Evolutionary conservation across 73 alveolate genomes (phyloP), one percentile per base, ranked within the genome.

Genomic region (Uronychia setigera): DNA sequence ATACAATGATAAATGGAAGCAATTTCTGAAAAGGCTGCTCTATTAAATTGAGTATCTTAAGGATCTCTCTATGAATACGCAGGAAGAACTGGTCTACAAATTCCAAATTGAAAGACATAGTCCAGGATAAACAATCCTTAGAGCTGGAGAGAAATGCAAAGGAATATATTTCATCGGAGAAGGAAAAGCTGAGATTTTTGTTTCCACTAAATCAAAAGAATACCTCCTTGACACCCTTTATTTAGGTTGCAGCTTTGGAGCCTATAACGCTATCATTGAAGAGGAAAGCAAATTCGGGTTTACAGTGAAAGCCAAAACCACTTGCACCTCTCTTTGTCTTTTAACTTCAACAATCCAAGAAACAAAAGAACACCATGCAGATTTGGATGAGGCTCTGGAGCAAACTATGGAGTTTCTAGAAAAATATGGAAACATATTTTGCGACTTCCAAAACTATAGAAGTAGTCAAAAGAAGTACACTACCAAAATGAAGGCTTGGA

Each of bases 1-100:
- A 14, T 78, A 78, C 30, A 32, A 78, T 1, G 84, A 78, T 34
- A 78, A 35, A 78, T 78, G 84, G 84, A 78, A 78, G 60, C 32
- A 32, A 35, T 78, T 29, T 31, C 13, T 78, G 1, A 78, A 78
- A 34, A 31, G 76, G 76, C 33, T 31, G 19, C 14, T 78, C 58
- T 26, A 33, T 0, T 33, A 78, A n/a, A 32, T 78, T 1, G 58
- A 35, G 35, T 78, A 29, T 33, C 32, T 78, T 25, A 32, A 35
- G 1, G 32, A 33, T 13, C 32, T 78, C 32, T 33, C 74, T 14
- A 76, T 33, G n/a, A 35, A 29, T 0, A 33, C 32, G 0, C 14
- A 33, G n/a, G 84, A 78, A 0, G 76, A 78, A n/a, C 1, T 78
- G 1, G n/a, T 31, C n/a, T 33, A 78, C 30, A n/a, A 26, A 0